These are phyloP conservation scores for Phlyctochytrium arcticum DNA, from an alignment of 192 early-diverging fungal species.

Conservation along the genomic window DNA sequence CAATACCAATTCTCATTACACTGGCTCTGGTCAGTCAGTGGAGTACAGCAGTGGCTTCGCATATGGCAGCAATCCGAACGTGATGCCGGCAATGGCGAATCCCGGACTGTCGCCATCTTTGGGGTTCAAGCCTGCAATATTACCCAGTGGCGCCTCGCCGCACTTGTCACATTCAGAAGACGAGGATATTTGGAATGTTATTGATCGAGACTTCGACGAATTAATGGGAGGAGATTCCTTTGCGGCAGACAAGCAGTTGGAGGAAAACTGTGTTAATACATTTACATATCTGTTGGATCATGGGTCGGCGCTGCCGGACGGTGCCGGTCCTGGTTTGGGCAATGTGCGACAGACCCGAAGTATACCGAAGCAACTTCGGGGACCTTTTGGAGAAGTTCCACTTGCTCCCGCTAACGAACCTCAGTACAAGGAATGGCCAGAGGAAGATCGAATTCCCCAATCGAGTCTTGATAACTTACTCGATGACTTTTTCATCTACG, in stretches of 20 bases:
- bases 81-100: conserved; percentile 1
- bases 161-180: conserved; percentile 5
- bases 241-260: not conserved
- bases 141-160: not conserved
- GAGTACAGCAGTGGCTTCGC: conserved; percentile 4
- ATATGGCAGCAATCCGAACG: conserved; percentile 12
- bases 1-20: too few relatives aligned
- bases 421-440: not conserved
- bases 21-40: too few relatives aligned
- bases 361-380: conserved; percentile 15
- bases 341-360: not conserved
- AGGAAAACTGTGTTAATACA: not conserved
- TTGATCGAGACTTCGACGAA: conserved; percentile 28
- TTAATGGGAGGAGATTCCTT: conserved; percentile 21
- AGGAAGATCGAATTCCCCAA: conserved; percentile 5
- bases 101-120: conserved; percentile 5
- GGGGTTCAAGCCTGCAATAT: not conserved
- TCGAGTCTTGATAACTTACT: conserved; percentile 20
- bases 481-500: conserved; percentile 25
- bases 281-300: not conserved
- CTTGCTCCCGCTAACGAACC: not conserved
- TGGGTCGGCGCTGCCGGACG: conserved; percentile 1
- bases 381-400: conserved; percentile 17
- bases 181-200: conserved; percentile 28
- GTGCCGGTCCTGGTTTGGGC: conserved; percentile 8